Percentiles rank a stretch among this genome's conserved stretches.
phyloP scores from a whole-genome alignment of 2,329 filamentous ascomycete genomes.

The Monilinia vaccinii-corymbosi region DNA sequence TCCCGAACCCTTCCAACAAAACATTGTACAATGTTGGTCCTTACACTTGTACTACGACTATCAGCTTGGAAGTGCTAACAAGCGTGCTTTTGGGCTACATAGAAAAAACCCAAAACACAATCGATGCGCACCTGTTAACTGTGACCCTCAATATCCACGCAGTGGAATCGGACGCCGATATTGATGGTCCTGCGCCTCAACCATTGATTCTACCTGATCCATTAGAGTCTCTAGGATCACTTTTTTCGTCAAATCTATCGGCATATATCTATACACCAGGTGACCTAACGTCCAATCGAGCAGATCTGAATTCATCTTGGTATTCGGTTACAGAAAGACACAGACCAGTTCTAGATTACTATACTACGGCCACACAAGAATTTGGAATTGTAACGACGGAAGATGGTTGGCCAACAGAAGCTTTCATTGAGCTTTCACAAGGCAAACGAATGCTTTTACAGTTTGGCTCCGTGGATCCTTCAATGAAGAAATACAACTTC shows the following conservation, averaged over 20 bases:
- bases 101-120: conserved; percentile 40
- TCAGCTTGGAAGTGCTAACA: conserved; percentile 42
- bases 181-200: conserved; percentile 35
- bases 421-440: conserved; percentile 45
- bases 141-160: conserved; percentile 52
- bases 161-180: conserved; percentile 36
- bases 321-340: conserved; percentile 35
- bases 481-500: conserved; percentile 48
- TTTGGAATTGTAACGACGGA: conserved; percentile 36
- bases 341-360: conserved; percentile 44
- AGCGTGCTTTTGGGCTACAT: conserved; percentile 45
- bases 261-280: conserved; percentile 45
- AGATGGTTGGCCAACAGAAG: conserved; percentile 56
- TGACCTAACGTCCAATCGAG: conserved; percentile 40
- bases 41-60: conserved; percentile 44
- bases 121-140: conserved; percentile 44
- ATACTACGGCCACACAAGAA: conserved; percentile 29
- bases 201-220: conserved; percentile 36
- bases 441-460: conserved; percentile 45
- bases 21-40: conserved; percentile 40
- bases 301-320: conserved; percentile 51
- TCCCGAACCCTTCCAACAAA: conserved; percentile 17
- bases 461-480: conserved; percentile 47
- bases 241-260: conserved; percentile 39
- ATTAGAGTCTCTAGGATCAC: conserved; percentile 36